These are phyloP conservation scores for Glaciozyma martinii DNA, from an alignment of 768 basidiomycete species.

Conservation along the genomic window DNA sequence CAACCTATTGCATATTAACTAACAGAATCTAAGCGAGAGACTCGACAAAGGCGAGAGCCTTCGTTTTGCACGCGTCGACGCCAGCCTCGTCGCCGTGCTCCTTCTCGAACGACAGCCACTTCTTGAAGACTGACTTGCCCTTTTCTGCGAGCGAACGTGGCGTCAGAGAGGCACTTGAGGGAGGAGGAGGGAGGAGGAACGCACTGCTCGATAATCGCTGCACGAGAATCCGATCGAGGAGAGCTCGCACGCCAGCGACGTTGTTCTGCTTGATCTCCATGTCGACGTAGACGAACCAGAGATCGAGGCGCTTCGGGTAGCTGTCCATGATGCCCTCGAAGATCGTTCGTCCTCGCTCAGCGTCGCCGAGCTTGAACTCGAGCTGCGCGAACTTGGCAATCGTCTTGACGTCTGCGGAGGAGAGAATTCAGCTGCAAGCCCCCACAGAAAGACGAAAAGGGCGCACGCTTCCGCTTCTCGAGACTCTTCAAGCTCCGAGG, in stretches of 20 bases:
- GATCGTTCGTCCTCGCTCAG: conserved; percentile 88
- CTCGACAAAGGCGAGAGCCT: conserved; percentile 62
- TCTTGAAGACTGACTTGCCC: conserved; percentile 75
- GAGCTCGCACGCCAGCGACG: conserved; percentile 67
- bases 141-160: conserved; percentile 43
- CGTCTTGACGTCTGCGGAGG: conserved; percentile 71
- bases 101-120: conserved; percentile 84
- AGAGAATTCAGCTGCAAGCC: neutral
- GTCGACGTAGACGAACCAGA: conserved; percentile 95
- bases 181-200: conserved; percentile 36
- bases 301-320: conserved; percentile 86
- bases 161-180: neutral
- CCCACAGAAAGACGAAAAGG: neutral
- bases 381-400: conserved; percentile 90
- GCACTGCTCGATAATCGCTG: conserved; percentile 85
- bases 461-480: conserved; percentile 86
- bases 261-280: conserved; percentile 78
- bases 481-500: conserved; percentile 81
- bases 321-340: conserved; percentile 95
- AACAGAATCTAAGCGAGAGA: neutral
- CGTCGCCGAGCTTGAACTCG: conserved; percentile 87
- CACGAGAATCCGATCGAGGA: conserved; percentile 76
- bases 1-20: no score
- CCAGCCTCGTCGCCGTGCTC: conserved; percentile 80
- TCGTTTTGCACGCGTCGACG: conserved; percentile 66